Percentiles rank a stretch among this genome's conserved stretches.
Conservation (phyloP, 2,329 filamentous ascomycete species). For the Monilinia vaccinii-corymbosi region DNA sequence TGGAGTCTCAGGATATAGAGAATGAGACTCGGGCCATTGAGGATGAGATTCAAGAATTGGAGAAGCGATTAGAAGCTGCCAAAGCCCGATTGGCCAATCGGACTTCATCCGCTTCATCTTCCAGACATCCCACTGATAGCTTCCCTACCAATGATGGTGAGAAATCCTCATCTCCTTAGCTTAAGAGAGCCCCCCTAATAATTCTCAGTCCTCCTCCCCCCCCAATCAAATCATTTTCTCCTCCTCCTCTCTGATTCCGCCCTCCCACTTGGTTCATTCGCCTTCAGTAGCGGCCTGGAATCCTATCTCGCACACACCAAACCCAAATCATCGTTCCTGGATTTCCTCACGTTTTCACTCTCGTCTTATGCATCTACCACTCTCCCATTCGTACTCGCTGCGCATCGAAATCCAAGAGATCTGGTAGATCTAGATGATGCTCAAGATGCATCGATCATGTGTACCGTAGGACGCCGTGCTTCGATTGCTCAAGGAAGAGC, state of each 20-base stretch:
- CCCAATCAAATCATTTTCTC: conserved; percentile 48
- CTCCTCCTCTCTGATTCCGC: conserved; percentile 74
- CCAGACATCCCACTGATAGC: conserved; percentile 17
- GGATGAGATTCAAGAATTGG: conserved; percentile 50
- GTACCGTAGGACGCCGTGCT: conserved; percentile 69
- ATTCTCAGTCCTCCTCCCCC: conserved; percentile 16
- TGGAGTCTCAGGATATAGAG: not conserved
- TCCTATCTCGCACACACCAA: conserved; percentile 67
- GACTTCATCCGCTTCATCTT: conserved; percentile 20
- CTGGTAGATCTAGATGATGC: conserved; percentile 60
- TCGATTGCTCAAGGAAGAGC: conserved; percentile 69
- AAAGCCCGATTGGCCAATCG: conserved; percentile 34
- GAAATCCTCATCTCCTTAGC: not conserved
- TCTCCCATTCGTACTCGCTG: conserved; percentile 66
- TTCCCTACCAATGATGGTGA: not conserved
- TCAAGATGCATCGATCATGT: conserved; percentile 67
- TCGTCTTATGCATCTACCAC: conserved; percentile 62
- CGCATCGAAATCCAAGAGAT: conserved; percentile 44
- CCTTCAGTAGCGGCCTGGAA: conserved; percentile 75
- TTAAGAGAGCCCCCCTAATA: conserved; percentile 6
- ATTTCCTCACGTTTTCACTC: conserved; percentile 63
- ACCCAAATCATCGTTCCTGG: conserved; percentile 43
- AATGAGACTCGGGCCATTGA: conserved; percentile 24
- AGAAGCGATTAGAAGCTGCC: conserved; percentile 35
- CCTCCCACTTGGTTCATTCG: conserved; percentile 76